Evolutionary conservation across 805 yeast species (phyloP), one percentile per base, ranked within the genome.

Genomic region (Tetrapisispora nanseiensis): DNA sequence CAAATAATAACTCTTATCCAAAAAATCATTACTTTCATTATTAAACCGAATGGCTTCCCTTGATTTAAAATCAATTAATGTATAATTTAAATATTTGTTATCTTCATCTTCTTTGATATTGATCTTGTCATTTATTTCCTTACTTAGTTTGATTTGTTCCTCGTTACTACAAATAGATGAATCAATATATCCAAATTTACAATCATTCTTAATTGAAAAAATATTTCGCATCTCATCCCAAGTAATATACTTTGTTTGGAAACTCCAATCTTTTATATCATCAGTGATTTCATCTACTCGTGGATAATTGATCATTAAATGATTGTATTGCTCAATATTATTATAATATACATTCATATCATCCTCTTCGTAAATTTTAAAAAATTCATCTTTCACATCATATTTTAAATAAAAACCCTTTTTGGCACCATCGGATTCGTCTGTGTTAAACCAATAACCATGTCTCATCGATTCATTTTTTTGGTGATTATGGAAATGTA

Each of bases 1-100:
- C 12, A 81, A 51, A 50, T 74, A 76, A 79, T 84, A 76, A 1
- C 82, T 67, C 49, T 77, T 75, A 55, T 84, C 90, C 15, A 75
- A 46, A 13, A 71, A 72, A 45, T 75, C 23, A 84, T 80, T 20
- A 69, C 57, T 38, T 70, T 69, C 3, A 62, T 61, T 0, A 40
- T 16, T 33, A 29, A 8, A 29, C 10, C 65, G 44, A 18, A 63
- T 52, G 2, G 65, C 63, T 21, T 53, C 55, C 6, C 32, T 44
- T 2, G 61, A 52, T 45, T 61, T 62, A 46, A 62, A 59, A 7
- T 51, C 46, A 3, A 60, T 51, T 1, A 39, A 24, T 0, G 58
- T 55, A 38, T 57, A 61, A 6, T 49, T 30, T 18, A 57, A 44
- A 21, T 19, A 10, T 13, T 33, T 15, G 4, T 33, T 28, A 4